Conservation (phyloP, 306 rosid genomes). For the Fragaria ananassa region DNA sequence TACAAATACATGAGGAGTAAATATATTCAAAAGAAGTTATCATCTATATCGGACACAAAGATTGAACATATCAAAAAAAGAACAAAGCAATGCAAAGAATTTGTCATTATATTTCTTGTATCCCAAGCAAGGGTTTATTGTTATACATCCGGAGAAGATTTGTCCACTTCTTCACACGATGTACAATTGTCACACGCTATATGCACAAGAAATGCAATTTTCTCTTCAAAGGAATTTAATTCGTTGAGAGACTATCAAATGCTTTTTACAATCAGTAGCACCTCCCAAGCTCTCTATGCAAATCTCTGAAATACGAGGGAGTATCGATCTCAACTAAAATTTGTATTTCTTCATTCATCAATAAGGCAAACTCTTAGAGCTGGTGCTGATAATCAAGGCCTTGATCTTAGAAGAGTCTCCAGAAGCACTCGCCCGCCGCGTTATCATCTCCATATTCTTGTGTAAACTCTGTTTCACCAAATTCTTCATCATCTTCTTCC, state of each 20-base stretch:
- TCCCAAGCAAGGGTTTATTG: constrained; percentile 16
- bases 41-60: neutral
- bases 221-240: neutral
- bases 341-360: constrained; percentile 34
- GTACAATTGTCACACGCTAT: constrained; percentile 11
- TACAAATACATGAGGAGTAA: neutral
- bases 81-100: neutral
- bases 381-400: constrained; percentile 75
- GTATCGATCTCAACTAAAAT: neutral
- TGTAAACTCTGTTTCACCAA: constrained; percentile 81
- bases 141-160: constrained; percentile 4
- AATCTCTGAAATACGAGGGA: neutral
- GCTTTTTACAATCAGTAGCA: constrained; percentile 1
- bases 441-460: constrained; percentile 83
- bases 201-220: constrained; percentile 28
- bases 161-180: neutral
- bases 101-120: neutral
- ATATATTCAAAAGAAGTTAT: neutral
- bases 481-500: constrained; percentile 83
- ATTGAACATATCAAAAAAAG: too few relatives aligned
- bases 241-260: neutral
- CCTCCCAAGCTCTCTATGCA: constrained; percentile 4
- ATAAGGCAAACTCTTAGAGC: constrained; percentile 91
- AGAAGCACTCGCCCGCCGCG: constrained; percentile 59
- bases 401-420: constrained; percentile 57